A percentile compares a stretch with the other conserved stretches of the same genome.
Evolutionary conservation across 768 basidiomycete species (phyloP).

Genomic region (Calocybe gangraenosa): DNA sequence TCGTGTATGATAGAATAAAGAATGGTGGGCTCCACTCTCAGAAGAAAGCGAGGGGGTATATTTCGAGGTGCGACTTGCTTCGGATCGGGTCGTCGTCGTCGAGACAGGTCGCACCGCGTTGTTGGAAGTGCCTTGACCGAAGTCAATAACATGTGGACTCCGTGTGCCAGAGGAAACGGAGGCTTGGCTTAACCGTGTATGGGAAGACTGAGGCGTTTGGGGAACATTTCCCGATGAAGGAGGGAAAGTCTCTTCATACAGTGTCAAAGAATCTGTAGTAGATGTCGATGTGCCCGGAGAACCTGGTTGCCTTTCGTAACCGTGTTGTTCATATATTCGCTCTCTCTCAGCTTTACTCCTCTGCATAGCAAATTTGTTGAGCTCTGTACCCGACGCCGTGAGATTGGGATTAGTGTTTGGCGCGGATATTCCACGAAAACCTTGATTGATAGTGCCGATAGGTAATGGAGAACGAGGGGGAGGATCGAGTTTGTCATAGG

Average conservation of each 20-base stretch:
- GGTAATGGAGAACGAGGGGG: slow-evolving; percentile 56
- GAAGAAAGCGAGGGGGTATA: slow-evolving; percentile 55
- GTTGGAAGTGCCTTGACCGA: slow-evolving; percentile 32
- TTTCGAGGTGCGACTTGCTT: slow-evolving; percentile 55
- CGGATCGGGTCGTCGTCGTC: slow-evolving; percentile 50
- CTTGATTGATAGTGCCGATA: slow-evolving; percentile 52
- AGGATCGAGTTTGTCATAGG: slow-evolving; percentile 66
- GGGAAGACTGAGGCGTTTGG: slow-evolving; percentile 34
- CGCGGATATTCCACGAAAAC: slow-evolving; percentile 66
- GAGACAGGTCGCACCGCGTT: slow-evolving; percentile 48
- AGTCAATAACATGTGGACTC: slow-evolving; percentile 51
- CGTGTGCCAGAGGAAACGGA: slow-evolving; percentile 45
- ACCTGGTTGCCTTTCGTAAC: slow-evolving; percentile 34
- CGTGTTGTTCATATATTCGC: slow-evolving; percentile 38
- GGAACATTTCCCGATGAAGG: slow-evolving; percentile 23
- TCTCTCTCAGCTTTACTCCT: slow-evolving; percentile 54
- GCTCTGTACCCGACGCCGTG: slow-evolving; percentile 65
- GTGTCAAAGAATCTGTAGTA: slow-evolving; percentile 55
- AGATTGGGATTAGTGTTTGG: slow-evolving; percentile 82
- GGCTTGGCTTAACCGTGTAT: slow-evolving; percentile 52
- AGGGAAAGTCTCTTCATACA: slow-evolving; percentile 49
- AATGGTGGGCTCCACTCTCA: slow-evolving; percentile 38
- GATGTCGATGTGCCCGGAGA: slow-evolving; percentile 49
- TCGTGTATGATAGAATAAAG: slow-evolving; percentile 50
- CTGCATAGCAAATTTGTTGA: slow-evolving; percentile 57